These are phyloP conservation scores for Fusarium caatingaense DNA, from an alignment of 2,329 filamentous ascomycete genomes.

Conservation along the genomic window DNA sequence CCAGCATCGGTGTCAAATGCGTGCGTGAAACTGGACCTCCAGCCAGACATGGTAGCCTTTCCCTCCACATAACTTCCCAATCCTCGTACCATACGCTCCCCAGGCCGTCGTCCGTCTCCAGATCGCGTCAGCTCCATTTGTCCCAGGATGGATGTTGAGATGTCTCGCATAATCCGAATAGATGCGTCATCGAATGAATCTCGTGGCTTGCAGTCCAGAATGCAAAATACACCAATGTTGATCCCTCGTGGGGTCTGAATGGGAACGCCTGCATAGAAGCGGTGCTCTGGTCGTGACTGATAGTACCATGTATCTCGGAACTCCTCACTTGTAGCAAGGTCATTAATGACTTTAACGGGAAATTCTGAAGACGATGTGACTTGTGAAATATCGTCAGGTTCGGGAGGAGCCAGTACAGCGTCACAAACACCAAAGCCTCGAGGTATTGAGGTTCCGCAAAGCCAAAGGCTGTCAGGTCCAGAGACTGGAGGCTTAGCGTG, in stretches of 20 bases:
- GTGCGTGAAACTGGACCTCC: slow-evolving; percentile 18
- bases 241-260: slow-evolving; percentile 54
- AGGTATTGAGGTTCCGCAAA: slow-evolving; percentile 50
- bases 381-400: not conserved
- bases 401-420: slow-evolving; percentile 29
- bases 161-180: slow-evolving; percentile 44
- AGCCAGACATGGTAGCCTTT: slow-evolving; percentile 45
- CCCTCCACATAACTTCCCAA: slow-evolving; percentile 54
- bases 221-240: slow-evolving; percentile 56
- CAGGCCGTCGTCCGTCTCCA: slow-evolving; percentile 44
- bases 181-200: slow-evolving; percentile 43
- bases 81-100: slow-evolving; percentile 54
- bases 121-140: slow-evolving; percentile 51
- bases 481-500: slow-evolving; percentile 33
- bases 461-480: slow-evolving; percentile 39
- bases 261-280: slow-evolving; percentile 57
- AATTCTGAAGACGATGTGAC: slow-evolving; percentile 14
- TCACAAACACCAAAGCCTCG: slow-evolving; percentile 47
- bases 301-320: slow-evolving; percentile 38
- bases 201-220: slow-evolving; percentile 40
- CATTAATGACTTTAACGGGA: slow-evolving; percentile 50
- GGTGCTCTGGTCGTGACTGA: slow-evolving; percentile 34
- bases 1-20: slow-evolving; percentile 7
- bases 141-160: slow-evolving; percentile 50
- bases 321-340: slow-evolving; percentile 50